Conservation (phyloP, 257 asterid species). For the Rehmannia glutinosa region DNA sequence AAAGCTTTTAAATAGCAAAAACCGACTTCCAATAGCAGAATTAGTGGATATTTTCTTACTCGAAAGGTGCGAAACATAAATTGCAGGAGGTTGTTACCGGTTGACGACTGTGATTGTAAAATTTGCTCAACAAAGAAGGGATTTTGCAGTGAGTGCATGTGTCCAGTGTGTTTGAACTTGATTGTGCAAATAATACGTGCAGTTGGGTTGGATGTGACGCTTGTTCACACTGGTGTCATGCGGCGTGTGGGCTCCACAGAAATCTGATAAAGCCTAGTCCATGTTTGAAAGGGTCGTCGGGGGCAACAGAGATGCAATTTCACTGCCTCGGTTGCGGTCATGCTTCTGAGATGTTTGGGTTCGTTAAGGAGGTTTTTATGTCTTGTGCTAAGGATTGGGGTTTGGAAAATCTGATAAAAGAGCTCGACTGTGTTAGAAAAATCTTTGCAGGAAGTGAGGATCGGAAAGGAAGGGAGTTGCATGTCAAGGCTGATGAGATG, state of each 20-base stretch:
- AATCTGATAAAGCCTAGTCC: constrained; percentile 77
- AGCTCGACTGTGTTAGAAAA: constrained; percentile 75
- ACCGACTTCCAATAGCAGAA: constrained; percentile 42
- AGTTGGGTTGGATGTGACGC: constrained; percentile 97
- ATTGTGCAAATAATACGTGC: constrained; percentile 75
- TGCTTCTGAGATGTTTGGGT: constrained; percentile 91
- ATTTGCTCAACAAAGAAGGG: constrained; percentile 77
- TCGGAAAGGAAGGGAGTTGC: constrained; percentile 69
- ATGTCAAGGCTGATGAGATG: constrained; percentile 66
- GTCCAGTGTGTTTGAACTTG: constrained; percentile 87
- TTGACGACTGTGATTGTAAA: constrained; percentile 84
- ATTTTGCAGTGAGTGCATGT: constrained; percentile 95
- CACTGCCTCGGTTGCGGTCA: constrained; percentile 84
- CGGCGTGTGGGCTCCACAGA: constrained; percentile 66
- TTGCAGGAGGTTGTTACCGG: constrained; percentile 71
- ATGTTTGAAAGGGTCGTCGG: constrained; percentile 40
- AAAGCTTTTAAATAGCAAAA: constrained; percentile 45
- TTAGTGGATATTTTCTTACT: constrained; percentile 69
- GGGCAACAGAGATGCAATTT: constrained; percentile 78
- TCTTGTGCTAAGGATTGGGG: constrained; percentile 78
- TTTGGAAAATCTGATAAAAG: constrained; percentile 53
- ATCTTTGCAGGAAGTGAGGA: constrained; percentile 75
- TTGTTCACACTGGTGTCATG: constrained; percentile 95
- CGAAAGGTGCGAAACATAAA: constrained; percentile 73
- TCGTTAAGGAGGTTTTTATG: constrained; percentile 73